These are phyloP conservation scores for Carex cristatella DNA, from an alignment of 176 grass and related monocot species.

Conservation along the genomic window DNA sequence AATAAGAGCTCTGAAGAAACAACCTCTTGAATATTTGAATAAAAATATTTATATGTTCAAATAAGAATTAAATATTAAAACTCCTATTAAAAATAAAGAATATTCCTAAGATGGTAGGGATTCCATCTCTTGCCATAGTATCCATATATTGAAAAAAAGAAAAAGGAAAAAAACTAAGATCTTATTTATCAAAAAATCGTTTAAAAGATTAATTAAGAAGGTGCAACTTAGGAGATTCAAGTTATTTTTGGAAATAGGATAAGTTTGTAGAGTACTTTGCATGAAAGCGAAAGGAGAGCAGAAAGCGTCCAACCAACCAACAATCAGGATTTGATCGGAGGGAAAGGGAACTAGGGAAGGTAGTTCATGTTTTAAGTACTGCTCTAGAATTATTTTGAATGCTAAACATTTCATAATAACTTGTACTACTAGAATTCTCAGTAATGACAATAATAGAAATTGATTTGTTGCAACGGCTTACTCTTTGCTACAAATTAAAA, in stretches of 20 bases:
- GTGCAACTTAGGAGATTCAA: neutral
- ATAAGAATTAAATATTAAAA: no score
- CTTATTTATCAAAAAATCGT: neutral
- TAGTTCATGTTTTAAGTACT: neutral
- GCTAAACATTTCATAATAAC: neutral
- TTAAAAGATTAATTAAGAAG: neutral
- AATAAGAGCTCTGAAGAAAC: neutral
- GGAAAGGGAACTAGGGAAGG: neutral
- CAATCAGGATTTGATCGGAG: neutral
- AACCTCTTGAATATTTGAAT: neutral
- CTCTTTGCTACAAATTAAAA: no score
- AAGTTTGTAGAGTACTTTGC: neutral
- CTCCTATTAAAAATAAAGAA: neutral
- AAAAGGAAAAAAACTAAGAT: neutral
- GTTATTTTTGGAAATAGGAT: neutral
- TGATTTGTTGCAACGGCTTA: no score
- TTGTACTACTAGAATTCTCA: no score
- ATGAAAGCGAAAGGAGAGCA: constrained; percentile 7
- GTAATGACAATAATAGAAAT: no score
- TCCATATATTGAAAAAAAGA: neutral
- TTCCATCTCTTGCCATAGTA: neutral
- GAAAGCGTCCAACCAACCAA: constrained; percentile 2
- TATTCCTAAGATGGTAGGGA: neutral
- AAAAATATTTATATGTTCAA: neutral
- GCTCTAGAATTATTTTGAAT: neutral